Percentiles rank a stretch among this genome's conserved stretches.
Conservation (phyloP, 2,329 filamentous ascomycete genomes). For the Falciphora oryzae region DNA sequence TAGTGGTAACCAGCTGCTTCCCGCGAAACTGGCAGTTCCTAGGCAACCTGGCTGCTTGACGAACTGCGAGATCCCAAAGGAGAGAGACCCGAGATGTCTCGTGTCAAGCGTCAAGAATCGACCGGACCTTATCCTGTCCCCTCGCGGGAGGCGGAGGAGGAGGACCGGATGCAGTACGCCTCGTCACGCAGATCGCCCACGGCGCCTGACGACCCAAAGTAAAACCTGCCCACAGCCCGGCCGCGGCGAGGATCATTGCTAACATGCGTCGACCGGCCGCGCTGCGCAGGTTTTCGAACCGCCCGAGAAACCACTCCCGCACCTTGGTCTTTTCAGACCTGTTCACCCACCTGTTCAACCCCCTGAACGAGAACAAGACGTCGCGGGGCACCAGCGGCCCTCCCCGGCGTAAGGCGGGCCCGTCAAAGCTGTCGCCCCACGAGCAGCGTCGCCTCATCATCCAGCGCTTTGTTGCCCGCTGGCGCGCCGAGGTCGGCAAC, state of each 20-base stretch:
- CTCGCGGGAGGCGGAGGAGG: constrained; percentile 34
- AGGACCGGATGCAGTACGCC: constrained; percentile 51
- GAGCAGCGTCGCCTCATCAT: constrained; percentile 79
- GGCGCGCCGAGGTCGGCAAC: constrained; percentile 81
- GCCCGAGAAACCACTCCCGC: constrained; percentile 72
- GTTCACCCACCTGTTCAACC: constrained; percentile 74
- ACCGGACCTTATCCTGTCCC: background rate
- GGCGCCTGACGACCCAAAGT: no score
- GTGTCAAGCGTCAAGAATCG: constrained; percentile 3
- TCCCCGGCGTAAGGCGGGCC: constrained; percentile 53
- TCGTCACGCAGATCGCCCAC: no score
- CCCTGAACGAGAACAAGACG: constrained; percentile 71
- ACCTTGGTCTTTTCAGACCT: constrained; percentile 81
- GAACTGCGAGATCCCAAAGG: background rate
- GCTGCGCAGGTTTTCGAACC: constrained; percentile 64
- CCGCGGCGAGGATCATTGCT: background rate
- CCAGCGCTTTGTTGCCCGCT: constrained; percentile 76
- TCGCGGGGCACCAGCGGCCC: constrained; percentile 50
- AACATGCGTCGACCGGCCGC: background rate
- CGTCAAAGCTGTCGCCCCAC: constrained; percentile 58
- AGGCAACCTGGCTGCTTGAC: background rate
- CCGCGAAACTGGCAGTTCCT: background rate
- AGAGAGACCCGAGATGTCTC: background rate
- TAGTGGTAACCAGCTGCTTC: no score
- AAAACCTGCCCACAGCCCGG: constrained; percentile 2